phyloP scores from a whole-genome alignment of 2,329 filamentous ascomycete genomes.

The Venturiaceae sp. region DNA sequence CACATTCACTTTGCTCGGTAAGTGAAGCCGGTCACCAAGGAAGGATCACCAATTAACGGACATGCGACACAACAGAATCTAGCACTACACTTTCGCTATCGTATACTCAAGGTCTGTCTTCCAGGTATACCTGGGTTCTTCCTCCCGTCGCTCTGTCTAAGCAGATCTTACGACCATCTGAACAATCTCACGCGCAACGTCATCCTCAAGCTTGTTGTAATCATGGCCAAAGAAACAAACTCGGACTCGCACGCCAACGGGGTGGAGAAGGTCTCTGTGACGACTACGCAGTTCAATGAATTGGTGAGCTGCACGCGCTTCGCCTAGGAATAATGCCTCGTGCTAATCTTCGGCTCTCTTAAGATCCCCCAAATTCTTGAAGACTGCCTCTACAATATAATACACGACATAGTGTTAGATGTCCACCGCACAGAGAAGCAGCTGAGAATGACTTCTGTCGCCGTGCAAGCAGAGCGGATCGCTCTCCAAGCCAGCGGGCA shows the following conservation, averaged over 20 bases:
- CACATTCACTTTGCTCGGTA: background rate
- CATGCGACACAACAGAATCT: too few species aligned
- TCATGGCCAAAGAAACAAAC: background rate
- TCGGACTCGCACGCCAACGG: background rate
- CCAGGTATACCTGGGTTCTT: too few species aligned
- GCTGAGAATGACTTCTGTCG: slow-evolving; percentile 56
- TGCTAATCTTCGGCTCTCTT: background rate
- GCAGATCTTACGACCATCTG: background rate
- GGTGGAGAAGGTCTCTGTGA: background rate
- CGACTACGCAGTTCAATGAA: background rate
- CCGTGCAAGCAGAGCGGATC: slow-evolving; percentile 29
- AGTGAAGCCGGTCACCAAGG: background rate
- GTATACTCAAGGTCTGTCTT: background rate
- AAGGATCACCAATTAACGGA: background rate
- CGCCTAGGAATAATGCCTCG: background rate
- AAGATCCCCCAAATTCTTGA: slow-evolving; percentile 45
- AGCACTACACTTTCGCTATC: background rate
- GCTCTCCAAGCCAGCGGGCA: slow-evolving; percentile 26
- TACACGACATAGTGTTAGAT: slow-evolving; percentile 65
- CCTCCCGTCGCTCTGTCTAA: too few species aligned
- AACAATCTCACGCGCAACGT: background rate
- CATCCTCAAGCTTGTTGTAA: background rate
- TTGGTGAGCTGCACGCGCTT: background rate
- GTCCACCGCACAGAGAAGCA: slow-evolving; percentile 72
- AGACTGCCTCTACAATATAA: slow-evolving; percentile 65